These are phyloP conservation scores for Zasmidium citrigriseum DNA, from an alignment of 2,329 filamentous ascomycete species.

Conservation along the genomic window DNA sequence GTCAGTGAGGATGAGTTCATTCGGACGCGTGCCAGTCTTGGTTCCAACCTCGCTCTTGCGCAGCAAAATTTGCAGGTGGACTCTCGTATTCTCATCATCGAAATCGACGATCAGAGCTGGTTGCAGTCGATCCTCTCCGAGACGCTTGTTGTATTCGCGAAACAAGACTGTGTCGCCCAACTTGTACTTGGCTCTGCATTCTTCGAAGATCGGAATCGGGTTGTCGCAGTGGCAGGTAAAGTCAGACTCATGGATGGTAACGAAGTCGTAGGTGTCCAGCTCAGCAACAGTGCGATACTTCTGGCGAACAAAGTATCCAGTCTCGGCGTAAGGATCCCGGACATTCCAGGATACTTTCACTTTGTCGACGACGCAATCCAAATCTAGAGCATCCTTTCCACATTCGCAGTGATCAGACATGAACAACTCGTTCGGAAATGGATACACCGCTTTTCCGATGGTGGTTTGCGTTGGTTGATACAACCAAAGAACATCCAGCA, in stretches of 20 bases:
- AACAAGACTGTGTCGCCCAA: slow-evolving; percentile 64
- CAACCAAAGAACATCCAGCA: slow-evolving; percentile 71
- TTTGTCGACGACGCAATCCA: slow-evolving; percentile 58
- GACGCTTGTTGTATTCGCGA: slow-evolving; percentile 14
- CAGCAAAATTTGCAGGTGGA: slow-evolving; percentile 19
- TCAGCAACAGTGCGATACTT: slow-evolving; percentile 61
- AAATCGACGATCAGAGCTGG: slow-evolving; percentile 60
- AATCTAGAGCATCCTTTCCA: slow-evolving; percentile 51
- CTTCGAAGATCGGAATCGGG: slow-evolving; percentile 19
- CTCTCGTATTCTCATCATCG: slow-evolving; percentile 36
- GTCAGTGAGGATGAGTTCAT: slow-evolving; percentile 62
- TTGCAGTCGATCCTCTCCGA: slow-evolving; percentile 50
- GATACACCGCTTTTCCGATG: slow-evolving; percentile 68
- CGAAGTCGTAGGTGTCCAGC: slow-evolving; percentile 55
- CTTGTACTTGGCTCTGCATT: slow-evolving; percentile 36
- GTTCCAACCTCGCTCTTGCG: slow-evolving; percentile 1
- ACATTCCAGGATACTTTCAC: slow-evolving; percentile 62
- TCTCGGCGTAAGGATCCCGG: slow-evolving; percentile 43
- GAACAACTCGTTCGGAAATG: slow-evolving; percentile 72
- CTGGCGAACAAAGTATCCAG: slow-evolving; percentile 69
- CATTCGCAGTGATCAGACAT: slow-evolving; percentile 77
- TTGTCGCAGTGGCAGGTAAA: slow-evolving; percentile 41
- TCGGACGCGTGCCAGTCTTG: slow-evolving; percentile 42
- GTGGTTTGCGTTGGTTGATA: slow-evolving; percentile 72
- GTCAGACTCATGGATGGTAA: slow-evolving; percentile 58